Evolutionary conservation across 257 asterid species (phyloP).

Genomic region (Handroanthus guayacan): DNA sequence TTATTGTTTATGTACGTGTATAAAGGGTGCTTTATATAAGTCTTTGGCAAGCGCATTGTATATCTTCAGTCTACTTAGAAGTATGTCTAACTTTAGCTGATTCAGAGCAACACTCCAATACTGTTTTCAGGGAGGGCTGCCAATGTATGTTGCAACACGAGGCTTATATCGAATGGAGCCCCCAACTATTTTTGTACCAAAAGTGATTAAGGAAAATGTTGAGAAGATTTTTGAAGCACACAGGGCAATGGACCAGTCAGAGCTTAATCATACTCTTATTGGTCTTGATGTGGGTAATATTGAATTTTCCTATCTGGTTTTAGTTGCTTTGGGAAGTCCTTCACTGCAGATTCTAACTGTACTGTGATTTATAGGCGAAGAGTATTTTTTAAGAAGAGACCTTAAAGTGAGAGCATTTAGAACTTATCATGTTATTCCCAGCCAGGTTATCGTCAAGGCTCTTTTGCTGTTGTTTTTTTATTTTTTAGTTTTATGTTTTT

Average conservation of each 20-base stretch:
- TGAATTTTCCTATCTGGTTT: conserved; percentile 27
- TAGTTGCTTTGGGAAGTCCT: not conserved
- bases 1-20: no score
- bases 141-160: conserved; percentile 98
- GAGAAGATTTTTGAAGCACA: conserved; percentile 95
- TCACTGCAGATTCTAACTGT: not conserved
- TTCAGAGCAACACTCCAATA: not conserved
- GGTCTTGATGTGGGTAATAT: conserved; percentile 93
- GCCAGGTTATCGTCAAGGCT: conserved; percentile 69
- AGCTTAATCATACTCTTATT: conserved; percentile 76
- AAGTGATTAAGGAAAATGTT: conserved; percentile 68
- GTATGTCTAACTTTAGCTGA: not conserved
- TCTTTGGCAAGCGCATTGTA: not conserved
- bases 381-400: conserved; percentile 71
- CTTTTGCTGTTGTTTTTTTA: conserved; percentile 12
- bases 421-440: conserved; percentile 87
- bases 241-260: conserved; percentile 93
- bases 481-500: no score
- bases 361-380: conserved; percentile 73
- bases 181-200: conserved; percentile 90
- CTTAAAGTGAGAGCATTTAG: conserved; percentile 87
- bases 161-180: conserved; percentile 83
- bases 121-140: conserved; percentile 81
- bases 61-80: not conserved
- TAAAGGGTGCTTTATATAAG: conserved; percentile 4